Base-by-base conservation (phyloP, 176 grass and related monocot species). In the Zoysia pacifica region DNA sequence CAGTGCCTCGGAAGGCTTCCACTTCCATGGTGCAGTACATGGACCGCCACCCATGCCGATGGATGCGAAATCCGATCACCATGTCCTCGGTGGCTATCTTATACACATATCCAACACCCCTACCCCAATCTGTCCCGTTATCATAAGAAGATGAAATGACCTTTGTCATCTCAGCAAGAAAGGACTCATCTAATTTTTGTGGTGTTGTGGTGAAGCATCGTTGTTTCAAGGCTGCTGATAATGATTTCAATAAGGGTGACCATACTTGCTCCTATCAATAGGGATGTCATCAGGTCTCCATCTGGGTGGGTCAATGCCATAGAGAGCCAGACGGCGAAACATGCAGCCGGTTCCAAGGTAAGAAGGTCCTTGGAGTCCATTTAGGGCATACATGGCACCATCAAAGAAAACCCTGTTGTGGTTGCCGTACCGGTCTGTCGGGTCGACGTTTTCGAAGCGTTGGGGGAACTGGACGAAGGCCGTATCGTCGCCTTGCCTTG, bases 361-460 rank as follows among this genome's bases (percentile, higher is more conserved):
- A 0, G 60, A 18, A 0, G 86, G 86, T 0, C 86, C 86, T 36
- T 93, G 91, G 15, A 93, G 8, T 2, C 94, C 94, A 44, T 97
- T 92, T 7, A 97, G 91, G 9, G 94, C 94, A 36, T 81, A 85
- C 94, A 97, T 97, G 64, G 90, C 87, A 16, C 94, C 91, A 14
- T 97, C 87, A 2, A 97, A 97, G 85, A 97, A 97, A 68, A 97
- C 94, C 9, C 86, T 48, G 40, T 97, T 93, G 85, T 97, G 94
- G 73, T 97, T 97, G 39, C 89, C 87, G 16, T 97, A 97, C 1
- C 91, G 82, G 50, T 97, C 89, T 0, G 89, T 88, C 2, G 89
- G 94, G 47, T 97, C 94, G 2, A 97, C 92, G n/a, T 88, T 90
- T n/a, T 93, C 89, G 58, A 97, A 97, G 0, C 91, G 84, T 52